Conservation (phyloP, 1,139 yeast genomes). For the Candida tropicalis region DNA sequence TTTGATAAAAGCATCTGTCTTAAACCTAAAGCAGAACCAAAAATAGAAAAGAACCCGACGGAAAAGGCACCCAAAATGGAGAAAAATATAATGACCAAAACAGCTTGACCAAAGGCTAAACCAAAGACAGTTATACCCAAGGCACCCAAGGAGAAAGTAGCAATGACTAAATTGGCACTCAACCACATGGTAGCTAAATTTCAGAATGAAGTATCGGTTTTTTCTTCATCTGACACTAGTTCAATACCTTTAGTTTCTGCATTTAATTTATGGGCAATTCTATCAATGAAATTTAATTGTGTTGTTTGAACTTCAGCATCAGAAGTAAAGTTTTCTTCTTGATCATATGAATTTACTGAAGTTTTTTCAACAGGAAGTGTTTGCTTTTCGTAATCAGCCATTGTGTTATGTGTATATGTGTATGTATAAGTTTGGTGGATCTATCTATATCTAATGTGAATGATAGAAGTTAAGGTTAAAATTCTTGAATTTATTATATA, state of each 20-base stretch:
- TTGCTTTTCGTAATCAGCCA: slow-evolving; percentile 10
- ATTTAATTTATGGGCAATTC: slow-evolving; percentile 38
- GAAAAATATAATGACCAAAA: slow-evolving; percentile 69
- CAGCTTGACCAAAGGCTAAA: slow-evolving; percentile 67
- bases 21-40: slow-evolving; percentile 84
- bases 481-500: too few relatives aligned
- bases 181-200: slow-evolving; percentile 91
- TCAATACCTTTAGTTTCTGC: slow-evolving; percentile 75
- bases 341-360: slow-evolving; percentile 13
- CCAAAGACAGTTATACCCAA: slow-evolving; percentile 64
- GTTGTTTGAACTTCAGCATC: slow-evolving; percentile 15
- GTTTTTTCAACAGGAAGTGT: slow-evolving; percentile 9
- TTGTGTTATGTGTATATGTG: not conserved
- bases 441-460: too few relatives aligned
- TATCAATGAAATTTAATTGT: slow-evolving; percentile 22
- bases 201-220: slow-evolving; percentile 60
- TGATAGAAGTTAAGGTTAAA: too few relatives aligned
- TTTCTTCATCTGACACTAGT: slow-evolving; percentile 66
- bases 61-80: slow-evolving; percentile 70
- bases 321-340: slow-evolving; percentile 9
- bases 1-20: slow-evolving; percentile 87
- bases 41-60: slow-evolving; percentile 80
- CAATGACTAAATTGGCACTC: slow-evolving; percentile 87
- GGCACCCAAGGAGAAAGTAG: slow-evolving; percentile 81
- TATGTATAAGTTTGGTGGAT: not conserved